Evolutionary conservation across 1,284 basidiomycete species (phyloP).

Genomic region (Cryptococcus sp.): DNA sequence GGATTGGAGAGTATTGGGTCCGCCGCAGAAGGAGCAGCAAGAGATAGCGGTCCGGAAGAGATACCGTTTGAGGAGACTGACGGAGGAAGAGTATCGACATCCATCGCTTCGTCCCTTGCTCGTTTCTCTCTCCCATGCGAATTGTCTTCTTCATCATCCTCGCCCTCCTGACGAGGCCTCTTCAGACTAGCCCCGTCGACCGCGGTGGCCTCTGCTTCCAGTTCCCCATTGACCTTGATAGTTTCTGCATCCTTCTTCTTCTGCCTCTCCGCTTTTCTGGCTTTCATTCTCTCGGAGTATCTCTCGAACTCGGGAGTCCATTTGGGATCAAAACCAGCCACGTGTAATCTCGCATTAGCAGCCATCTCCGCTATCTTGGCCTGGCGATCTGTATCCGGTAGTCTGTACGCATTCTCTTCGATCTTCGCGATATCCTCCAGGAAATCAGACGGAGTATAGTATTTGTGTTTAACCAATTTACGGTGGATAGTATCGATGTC

Average conservation of each 20-base stretch:
- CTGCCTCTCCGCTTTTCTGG: slow-evolving; percentile 58
- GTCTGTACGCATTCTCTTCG: slow-evolving; percentile 75
- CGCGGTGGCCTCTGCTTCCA: neutral
- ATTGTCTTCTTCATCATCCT: slow-evolving; percentile 28
- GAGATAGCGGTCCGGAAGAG: too few species aligned
- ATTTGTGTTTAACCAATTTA: slow-evolving; percentile 81
- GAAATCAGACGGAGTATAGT: slow-evolving; percentile 85
- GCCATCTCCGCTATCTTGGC: slow-evolving; percentile 87
- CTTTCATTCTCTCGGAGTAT: slow-evolving; percentile 80
- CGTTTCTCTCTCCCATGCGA: slow-evolving; percentile 59
- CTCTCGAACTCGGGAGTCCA: slow-evolving; percentile 83
- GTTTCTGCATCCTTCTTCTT: slow-evolving; percentile 75
- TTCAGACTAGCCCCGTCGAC: slow-evolving; percentile 17
- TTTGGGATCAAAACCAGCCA: slow-evolving; percentile 78
- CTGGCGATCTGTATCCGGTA: slow-evolving; percentile 73
- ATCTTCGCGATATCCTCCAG: slow-evolving; percentile 86
- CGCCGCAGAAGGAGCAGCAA: too few species aligned
- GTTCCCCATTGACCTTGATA: slow-evolving; percentile 23
- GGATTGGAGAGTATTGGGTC: slow-evolving; percentile 55
- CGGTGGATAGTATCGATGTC: slow-evolving; percentile 89
- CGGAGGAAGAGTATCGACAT: slow-evolving; percentile 30
- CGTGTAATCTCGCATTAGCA: slow-evolving; percentile 79
- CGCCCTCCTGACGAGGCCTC: slow-evolving; percentile 48
- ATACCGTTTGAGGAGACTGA: neutral
- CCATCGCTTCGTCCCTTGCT: slow-evolving; percentile 64